A percentile compares a stretch with the other conserved stretches of the same genome.
Evolutionary conservation across 352 stramenopile species (phyloP).

Genomic region (Plasmopara muralis): DNA sequence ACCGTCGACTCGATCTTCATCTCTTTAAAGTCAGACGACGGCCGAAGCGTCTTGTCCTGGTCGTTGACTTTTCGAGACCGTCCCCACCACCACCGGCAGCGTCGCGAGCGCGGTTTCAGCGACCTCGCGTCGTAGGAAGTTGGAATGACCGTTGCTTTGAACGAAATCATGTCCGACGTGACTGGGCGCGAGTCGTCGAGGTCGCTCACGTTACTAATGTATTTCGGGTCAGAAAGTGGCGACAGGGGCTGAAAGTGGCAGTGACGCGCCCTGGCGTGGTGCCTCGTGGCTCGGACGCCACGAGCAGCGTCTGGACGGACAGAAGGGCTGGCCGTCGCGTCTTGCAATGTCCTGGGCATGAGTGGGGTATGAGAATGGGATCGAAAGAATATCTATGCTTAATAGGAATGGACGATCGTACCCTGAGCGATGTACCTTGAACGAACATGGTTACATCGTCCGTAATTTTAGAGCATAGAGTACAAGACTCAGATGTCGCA

Average conservation of each 20-base stretch:
- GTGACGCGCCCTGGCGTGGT: neutral
- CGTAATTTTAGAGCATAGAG: too few species aligned
- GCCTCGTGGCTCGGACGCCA: neutral
- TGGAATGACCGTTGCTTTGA: conserved; percentile 30
- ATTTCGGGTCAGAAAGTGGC: neutral
- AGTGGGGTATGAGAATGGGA: conserved; percentile 7
- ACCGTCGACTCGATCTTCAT: conserved; percentile 28
- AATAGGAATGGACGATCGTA: too few species aligned
- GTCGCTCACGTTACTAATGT: conserved; percentile 22
- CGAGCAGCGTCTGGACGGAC: conserved; percentile 9
- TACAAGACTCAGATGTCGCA: too few species aligned
- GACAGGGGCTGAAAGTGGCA: too few species aligned
- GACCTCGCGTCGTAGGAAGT: conserved; percentile 5
- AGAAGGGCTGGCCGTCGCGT: neutral
- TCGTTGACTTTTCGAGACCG: neutral
- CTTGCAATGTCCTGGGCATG: neutral
- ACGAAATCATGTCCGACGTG: conserved; percentile 53
- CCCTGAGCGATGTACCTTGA: too few species aligned
- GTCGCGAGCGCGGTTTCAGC: neutral
- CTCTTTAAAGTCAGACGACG: conserved; percentile 14
- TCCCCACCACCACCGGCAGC: conserved; percentile 9
- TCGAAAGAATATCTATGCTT: conserved; percentile 6
- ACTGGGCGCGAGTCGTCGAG: conserved; percentile 8
- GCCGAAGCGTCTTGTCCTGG: conserved; percentile 2
- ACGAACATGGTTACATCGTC: too few species aligned